phyloP scores from a whole-genome alignment of 1,139 yeast genomes.

The Candida sanyaensis region DNA sequence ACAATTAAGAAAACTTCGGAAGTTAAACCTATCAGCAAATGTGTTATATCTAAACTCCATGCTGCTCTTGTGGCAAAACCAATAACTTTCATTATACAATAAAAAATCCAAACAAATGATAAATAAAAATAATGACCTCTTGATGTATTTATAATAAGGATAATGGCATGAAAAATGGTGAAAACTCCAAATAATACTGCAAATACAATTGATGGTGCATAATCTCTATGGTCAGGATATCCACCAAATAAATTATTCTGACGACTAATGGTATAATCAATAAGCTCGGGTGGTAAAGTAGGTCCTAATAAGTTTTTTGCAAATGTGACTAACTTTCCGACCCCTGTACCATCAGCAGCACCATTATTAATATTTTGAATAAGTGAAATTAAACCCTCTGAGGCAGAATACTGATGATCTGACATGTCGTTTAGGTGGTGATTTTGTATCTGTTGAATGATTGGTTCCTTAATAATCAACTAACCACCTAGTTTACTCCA shows the following conservation, averaged over 20 bases:
- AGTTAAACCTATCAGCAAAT: constrained; percentile 29
- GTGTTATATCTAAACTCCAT: constrained; percentile 30
- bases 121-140: constrained; percentile 41
- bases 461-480: no score
- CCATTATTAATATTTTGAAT: constrained; percentile 17
- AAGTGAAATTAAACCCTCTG: constrained; percentile 20
- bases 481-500: no score
- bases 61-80: constrained; percentile 33
- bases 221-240: constrained; percentile 31
- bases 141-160: constrained; percentile 31
- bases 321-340: constrained; percentile 18
- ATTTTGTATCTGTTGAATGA: no score
- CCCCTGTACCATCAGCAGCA: constrained; percentile 27
- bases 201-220: constrained; percentile 34
- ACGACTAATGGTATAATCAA: constrained; percentile 18
- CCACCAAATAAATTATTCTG: constrained; percentile 37
- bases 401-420: constrained; percentile 19
- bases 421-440: background rate
- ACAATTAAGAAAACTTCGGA: constrained; percentile 36
- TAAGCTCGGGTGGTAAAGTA: constrained; percentile 21
- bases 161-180: constrained; percentile 24
- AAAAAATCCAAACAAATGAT: constrained; percentile 33
- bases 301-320: constrained; percentile 26
- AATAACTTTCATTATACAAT: constrained; percentile 28
- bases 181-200: constrained; percentile 30